Evolutionary conservation across 805 yeast genomes (phyloP).

Genomic region (Lachancea fermentati): DNA sequence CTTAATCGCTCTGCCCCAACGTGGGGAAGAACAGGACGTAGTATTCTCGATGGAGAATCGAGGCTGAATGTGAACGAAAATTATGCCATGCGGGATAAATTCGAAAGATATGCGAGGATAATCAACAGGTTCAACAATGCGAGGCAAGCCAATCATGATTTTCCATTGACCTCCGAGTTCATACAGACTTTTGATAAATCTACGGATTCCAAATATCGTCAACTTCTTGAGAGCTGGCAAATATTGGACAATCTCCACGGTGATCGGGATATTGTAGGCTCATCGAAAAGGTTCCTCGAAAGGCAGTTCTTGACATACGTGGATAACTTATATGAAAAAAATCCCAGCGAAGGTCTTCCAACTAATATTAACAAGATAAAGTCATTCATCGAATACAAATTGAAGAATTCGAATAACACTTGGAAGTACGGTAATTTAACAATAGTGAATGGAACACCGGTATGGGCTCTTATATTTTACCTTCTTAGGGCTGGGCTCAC

Average conservation of each 20-base stretch:
- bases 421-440: conserved; percentile 53
- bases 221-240: conserved; percentile 69
- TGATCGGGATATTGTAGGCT: conserved; percentile 41
- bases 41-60: conserved; percentile 30
- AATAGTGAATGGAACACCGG: conserved; percentile 74
- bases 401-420: conserved; percentile 39
- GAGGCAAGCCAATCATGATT: conserved; percentile 46
- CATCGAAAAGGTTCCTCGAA: conserved; percentile 61
- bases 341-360: conserved; percentile 61
- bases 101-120: conserved; percentile 69
- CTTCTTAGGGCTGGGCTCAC: conserved; percentile 77
- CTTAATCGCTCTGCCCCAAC: conserved; percentile 11
- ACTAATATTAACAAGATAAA: conserved; percentile 67
- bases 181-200: conserved; percentile 53
- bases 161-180: conserved; percentile 55
- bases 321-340: conserved; percentile 55
- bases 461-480: conserved; percentile 92
- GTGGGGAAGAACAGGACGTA: conserved; percentile 30
- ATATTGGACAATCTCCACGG: conserved; percentile 43
- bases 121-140: conserved; percentile 66
- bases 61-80: conserved; percentile 41
- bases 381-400: conserved; percentile 48
- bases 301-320: conserved; percentile 71
- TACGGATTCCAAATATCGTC: conserved; percentile 60
- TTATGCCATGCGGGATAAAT: conserved; percentile 43